Conservation (phyloP, 1,284 basidiomycete genomes). For the Chalciporus piperatoides region DNA sequence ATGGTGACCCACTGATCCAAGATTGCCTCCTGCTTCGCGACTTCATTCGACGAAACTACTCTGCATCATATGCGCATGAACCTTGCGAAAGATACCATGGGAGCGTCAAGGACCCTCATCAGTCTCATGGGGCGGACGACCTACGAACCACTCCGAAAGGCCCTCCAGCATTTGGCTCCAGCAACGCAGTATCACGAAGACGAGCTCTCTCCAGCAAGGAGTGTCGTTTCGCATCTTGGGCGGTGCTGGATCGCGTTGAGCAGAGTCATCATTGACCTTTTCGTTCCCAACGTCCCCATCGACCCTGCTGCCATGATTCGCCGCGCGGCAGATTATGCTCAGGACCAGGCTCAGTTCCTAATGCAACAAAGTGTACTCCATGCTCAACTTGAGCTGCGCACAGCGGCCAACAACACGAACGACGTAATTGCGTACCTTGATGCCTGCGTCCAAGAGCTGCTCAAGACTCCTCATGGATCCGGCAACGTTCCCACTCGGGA, state of each 20-base stretch:
- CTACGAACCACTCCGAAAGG: constrained; percentile 27
- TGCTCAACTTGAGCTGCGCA: constrained; percentile 50
- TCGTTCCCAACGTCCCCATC: constrained; percentile 82
- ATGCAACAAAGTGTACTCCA: constrained; percentile 57
- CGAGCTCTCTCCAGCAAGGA: constrained; percentile 2
- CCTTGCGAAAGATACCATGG: constrained; percentile 3
- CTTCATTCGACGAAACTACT: constrained; percentile 35
- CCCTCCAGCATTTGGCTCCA: constrained; percentile 19
- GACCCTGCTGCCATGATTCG: constrained; percentile 80
- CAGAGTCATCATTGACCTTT: constrained; percentile 62
- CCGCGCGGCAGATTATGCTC: constrained; percentile 49
- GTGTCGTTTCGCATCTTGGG: constrained; percentile 39
- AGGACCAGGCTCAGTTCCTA: constrained; percentile 46
- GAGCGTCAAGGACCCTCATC: constrained; percentile 18
- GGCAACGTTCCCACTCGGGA: constrained; percentile 34
- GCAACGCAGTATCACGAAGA: constrained; percentile 5
- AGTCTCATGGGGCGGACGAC: constrained; percentile 17
- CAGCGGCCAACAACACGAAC: constrained; percentile 62
- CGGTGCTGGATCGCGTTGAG: constrained; percentile 66
- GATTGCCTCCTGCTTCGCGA: constrained; percentile 43
- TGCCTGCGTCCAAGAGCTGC: constrained; percentile 34
- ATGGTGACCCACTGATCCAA: constrained; percentile 18
- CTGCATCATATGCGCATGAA: constrained; percentile 19
- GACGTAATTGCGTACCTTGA: constrained; percentile 45
- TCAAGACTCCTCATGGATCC: constrained; percentile 22